Evolutionary conservation across 108 stramenopile genomes (phyloP), one percentile per base, ranked within the genome.

Genomic region (Ochromonas danica): DNA sequence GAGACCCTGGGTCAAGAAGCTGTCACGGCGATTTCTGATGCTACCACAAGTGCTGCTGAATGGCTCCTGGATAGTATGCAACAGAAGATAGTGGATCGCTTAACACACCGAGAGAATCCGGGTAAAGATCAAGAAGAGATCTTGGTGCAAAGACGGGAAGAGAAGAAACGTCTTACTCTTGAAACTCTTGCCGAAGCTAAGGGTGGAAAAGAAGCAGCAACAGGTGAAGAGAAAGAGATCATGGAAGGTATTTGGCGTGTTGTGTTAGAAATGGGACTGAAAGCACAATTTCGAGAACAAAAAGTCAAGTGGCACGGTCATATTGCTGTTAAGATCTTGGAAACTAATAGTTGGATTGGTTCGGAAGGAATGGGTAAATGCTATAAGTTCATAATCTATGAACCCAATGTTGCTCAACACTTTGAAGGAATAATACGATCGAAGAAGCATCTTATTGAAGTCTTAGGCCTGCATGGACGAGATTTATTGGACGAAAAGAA

Each of bases 341-440:
- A 25, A 10, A 57, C 72, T 6, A 14, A 3, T 6, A 41, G 36
- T 17, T 75, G 36, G 36, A 27, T 31, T 3, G 31, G 31, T 28
- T 3, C 3, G 14, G 72, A 75, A 42, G 72, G 72, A 14, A 14
- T 75, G 10, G 31, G 72, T 27, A 33, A 41, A 10, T 22, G 72
- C 6, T 75, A 30, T 10, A 45, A 33, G 28, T 75, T 75, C 31
- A 33, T 75, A 41, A 33, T 75, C 17, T 60, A 75, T 60, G 72
- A 75, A 27, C 27, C 72, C 10, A 6, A 6, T 38, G 41, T 41
- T 27, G 43, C 72, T 6, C n/a, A 17, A 10, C 22, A 75, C 25
- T 75, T 41, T 41, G 72, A 75, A 75, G 72, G 72, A 10, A 14
- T 75, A 22, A 75, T 75, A 14, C 43, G 72, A 10, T 38, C 25